phyloP scores from a whole-genome alignment of 2,329 filamentous ascomycete genomes.

The Colletotrichum caudatum region DNA sequence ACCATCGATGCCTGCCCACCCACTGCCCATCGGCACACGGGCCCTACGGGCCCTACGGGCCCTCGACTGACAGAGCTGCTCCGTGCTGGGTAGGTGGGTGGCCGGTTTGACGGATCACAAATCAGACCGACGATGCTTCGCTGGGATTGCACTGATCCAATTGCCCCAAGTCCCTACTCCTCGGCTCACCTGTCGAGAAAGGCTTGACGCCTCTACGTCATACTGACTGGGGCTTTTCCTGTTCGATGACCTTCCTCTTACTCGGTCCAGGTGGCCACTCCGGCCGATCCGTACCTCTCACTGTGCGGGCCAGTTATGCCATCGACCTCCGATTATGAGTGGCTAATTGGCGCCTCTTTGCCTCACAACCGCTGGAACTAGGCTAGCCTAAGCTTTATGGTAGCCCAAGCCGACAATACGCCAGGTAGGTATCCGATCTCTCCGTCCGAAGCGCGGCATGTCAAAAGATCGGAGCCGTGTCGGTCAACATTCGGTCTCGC shows the following conservation, averaged over 20 bases:
- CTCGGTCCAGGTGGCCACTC: slow-evolving; percentile 32
- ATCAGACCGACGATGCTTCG: slow-evolving; percentile 18
- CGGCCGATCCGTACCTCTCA: slow-evolving; percentile 37
- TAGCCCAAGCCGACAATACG: slow-evolving; percentile 18
- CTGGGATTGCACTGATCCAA: slow-evolving; percentile 31
- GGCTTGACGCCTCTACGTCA: slow-evolving; percentile 34
- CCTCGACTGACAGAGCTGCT: slow-evolving; percentile 19
- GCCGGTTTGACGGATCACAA: slow-evolving; percentile 20
- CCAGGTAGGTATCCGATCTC: slow-evolving; percentile 8
- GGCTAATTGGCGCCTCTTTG: slow-evolving; percentile 31
- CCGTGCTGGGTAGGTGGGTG: slow-evolving; percentile 23
- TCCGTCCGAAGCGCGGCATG: slow-evolving; percentile 13
- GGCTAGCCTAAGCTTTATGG: slow-evolving; percentile 35
- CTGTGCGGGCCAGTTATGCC: slow-evolving; percentile 20
- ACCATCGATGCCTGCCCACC: slow-evolving; percentile 7
- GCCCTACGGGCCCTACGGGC: slow-evolving; percentile 23
- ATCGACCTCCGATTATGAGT: slow-evolving; percentile 25
- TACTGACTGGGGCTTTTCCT: slow-evolving; percentile 22
- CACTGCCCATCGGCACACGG: slow-evolving; percentile 18
- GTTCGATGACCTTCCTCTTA: slow-evolving; percentile 30
- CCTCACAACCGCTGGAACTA: slow-evolving; percentile 28
- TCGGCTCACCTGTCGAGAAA: slow-evolving; percentile 30
- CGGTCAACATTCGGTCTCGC: slow-evolving; percentile 38
- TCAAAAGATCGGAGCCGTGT: slow-evolving; percentile 38
- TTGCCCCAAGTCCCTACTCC: slow-evolving; percentile 16